Base-by-base conservation (phyloP, 768 basidiomycete genomes). In the Heimioporus sp. region DNA sequence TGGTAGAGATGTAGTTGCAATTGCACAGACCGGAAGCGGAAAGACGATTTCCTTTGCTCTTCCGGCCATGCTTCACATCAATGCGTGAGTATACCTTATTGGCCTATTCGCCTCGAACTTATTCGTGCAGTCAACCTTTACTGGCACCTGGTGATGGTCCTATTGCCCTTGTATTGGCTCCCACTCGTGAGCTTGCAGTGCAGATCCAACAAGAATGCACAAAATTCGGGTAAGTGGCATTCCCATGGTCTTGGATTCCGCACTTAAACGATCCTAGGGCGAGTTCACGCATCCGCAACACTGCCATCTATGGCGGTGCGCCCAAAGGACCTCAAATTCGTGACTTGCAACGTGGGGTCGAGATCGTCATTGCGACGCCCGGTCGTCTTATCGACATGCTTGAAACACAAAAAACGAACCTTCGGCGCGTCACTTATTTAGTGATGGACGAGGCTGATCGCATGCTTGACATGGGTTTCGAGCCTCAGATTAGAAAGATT, bases 401-500 rank as follows among this genome's bases (percentile, higher is more conserved):
- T 24, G 97, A 99, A 76, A 83, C 82, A 1, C 86, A 90, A 66
- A 97, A 97, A 75, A 98, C 95, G 19, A 98, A 98, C 72, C 81
- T 99, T 48, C 90, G 90, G 51, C 87, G 97, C 38, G 80, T 99
- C 51, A 99, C 97, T 19, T 99, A 98, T 72, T 81, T 99, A 37
- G 97, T 99, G 66, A 91, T 99, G 86, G 97, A 99, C 65, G 97
- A 99, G 72, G 97, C 97, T 41, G 97, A 99, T 76, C 92, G 97
- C 65, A 99, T 99, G 97, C 81, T 99, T 57, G 97, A 99, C 77
- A 99, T 99, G 97, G 97, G 97, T 79, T 99, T 99, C 76, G 97
- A 99, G 75, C 97, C 97, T 48, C 97, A 99, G 71, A 98, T 99
- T 67, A 82, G 95, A 67, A 98, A 98, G 76, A 98, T 99, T 58